These are phyloP conservation scores for Colletotrichum limetticola DNA, from an alignment of 2,329 filamentous ascomycete species.

Conservation along the genomic window DNA sequence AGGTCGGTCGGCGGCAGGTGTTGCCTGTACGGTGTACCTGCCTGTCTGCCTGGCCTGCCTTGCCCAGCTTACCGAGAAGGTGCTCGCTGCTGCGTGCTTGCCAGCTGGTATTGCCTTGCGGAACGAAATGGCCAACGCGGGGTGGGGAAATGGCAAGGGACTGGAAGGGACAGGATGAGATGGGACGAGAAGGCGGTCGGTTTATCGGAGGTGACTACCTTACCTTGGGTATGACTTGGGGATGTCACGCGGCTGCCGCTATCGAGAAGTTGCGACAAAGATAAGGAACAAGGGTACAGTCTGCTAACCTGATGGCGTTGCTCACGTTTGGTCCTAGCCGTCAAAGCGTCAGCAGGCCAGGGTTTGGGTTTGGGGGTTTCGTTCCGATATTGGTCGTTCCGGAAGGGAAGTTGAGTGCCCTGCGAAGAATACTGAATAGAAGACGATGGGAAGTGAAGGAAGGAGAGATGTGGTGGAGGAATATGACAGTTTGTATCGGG, in stretches of 20 bases:
- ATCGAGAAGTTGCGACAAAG: constrained; percentile 25
- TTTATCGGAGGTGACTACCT: constrained; percentile 28
- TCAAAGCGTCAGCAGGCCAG: constrained; percentile 18
- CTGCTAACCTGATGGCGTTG: constrained; percentile 31
- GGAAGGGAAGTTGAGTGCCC: neutral
- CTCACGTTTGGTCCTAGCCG: constrained; percentile 11
- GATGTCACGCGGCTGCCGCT: constrained; percentile 31
- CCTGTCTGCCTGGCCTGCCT: neutral
- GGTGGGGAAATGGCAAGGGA: constrained; percentile 22
- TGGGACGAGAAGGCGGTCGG: constrained; percentile 21
- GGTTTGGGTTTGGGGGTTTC: neutral
- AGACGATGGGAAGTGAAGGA: neutral
- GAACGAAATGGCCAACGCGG: neutral
- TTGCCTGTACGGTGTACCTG: neutral
- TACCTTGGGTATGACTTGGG: constrained; percentile 5
- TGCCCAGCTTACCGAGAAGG: neutral
- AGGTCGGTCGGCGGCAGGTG: neutral
- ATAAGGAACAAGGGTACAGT: constrained; percentile 27
- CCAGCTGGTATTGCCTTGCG: constrained; percentile 14
- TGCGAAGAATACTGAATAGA: neutral
- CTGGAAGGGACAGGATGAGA: constrained; percentile 25
- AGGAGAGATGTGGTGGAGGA: neutral
- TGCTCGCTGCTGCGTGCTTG: constrained; percentile 15
- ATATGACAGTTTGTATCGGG: neutral
- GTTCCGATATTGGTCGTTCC: neutral